phyloP scores from a whole-genome alignment of 306 rosid genomes.

The Styphnolobium japonicum region DNA sequence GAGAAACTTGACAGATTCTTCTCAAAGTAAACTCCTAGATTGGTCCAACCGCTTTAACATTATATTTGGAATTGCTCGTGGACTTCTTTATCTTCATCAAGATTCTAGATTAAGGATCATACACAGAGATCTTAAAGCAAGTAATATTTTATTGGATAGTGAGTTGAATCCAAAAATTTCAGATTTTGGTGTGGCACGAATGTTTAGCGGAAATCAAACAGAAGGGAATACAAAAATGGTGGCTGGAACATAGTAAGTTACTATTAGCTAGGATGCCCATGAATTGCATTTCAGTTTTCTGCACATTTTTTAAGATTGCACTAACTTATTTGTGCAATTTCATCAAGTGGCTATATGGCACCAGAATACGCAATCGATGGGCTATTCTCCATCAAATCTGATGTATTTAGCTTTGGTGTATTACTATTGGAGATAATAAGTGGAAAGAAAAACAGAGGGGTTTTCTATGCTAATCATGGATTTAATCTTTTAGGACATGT shows the following conservation, averaged over 20 bases:
- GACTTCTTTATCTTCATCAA: constrained; percentile 38
- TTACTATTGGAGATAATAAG: constrained; percentile 25
- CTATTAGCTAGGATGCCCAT: neutral
- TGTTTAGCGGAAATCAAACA: constrained; percentile 17
- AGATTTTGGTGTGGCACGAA: constrained; percentile 28
- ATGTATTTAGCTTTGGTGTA: constrained; percentile 29
- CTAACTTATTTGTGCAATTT: neutral
- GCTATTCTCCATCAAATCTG: constrained; percentile 22
- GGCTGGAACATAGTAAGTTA: constrained; percentile 28
- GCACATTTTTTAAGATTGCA: neutral
- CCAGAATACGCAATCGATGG: constrained; percentile 23
- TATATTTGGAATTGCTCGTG: constrained; percentile 31
- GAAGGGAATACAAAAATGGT: constrained; percentile 23
- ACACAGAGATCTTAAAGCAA: constrained; percentile 36
- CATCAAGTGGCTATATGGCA: constrained; percentile 31
- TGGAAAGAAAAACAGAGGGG: constrained; percentile 25
- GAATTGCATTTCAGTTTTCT: neutral
- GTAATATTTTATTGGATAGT: constrained; percentile 27
- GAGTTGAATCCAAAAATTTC: constrained; percentile 34
- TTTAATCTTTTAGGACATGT: constrained; percentile 30
- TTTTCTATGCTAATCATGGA: neutral
- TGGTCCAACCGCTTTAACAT: constrained; percentile 30
- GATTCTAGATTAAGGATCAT: constrained; percentile 36
- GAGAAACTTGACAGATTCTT: constrained; percentile 2
- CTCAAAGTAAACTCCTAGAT: neutral